Percentiles rank a stretch among this genome's conserved stretches.
phyloP scores from a whole-genome alignment of 805 yeast genomes.

The Wickerhamomyces rabaulensis region DNA sequence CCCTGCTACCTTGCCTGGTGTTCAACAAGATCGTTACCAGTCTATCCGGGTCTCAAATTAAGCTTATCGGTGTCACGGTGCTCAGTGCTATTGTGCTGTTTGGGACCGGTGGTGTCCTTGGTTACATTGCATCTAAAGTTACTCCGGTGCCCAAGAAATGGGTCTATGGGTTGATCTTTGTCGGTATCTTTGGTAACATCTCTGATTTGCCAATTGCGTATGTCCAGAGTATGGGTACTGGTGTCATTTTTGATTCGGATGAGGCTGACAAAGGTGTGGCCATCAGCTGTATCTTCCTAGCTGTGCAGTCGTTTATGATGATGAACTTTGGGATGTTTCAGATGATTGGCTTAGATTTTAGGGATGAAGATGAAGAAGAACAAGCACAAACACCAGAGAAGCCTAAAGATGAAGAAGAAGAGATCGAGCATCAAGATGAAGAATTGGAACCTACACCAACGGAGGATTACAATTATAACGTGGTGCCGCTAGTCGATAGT shows the following conservation, averaged over 20 bases:
- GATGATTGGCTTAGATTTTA: constrained; percentile 67
- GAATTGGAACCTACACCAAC: background rate
- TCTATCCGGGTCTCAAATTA: constrained; percentile 45
- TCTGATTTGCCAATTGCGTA: constrained; percentile 52
- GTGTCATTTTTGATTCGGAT: constrained; percentile 31
- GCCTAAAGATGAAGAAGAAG: background rate
- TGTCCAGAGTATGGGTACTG: constrained; percentile 39
- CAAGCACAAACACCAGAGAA: constrained; percentile 6
- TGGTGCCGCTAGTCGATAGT: background rate
- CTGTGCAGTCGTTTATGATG: constrained; percentile 54
- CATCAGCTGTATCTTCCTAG: constrained; percentile 40
- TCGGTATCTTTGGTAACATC: constrained; percentile 46
- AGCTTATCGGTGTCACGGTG: constrained; percentile 42
- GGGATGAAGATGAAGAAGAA: constrained; percentile 13
- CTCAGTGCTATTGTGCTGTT: constrained; percentile 25
- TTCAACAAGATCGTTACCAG: constrained; percentile 49
- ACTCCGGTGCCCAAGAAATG: constrained; percentile 44
- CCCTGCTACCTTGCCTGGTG: constrained; percentile 48
- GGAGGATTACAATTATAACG: background rate
- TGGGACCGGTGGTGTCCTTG: constrained; percentile 37
- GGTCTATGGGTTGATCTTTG: constrained; percentile 43
- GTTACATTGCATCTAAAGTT: constrained; percentile 26
- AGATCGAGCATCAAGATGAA: background rate
- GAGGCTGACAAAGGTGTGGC: constrained; percentile 47
- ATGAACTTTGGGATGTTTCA: constrained; percentile 75